A percentile compares a stretch with the other conserved stretches of the same genome.
These are phyloP conservation scores for Huntiella moniliformis DNA, from an alignment of 2,329 filamentous ascomycete genomes.

Conservation along the genomic window DNA sequence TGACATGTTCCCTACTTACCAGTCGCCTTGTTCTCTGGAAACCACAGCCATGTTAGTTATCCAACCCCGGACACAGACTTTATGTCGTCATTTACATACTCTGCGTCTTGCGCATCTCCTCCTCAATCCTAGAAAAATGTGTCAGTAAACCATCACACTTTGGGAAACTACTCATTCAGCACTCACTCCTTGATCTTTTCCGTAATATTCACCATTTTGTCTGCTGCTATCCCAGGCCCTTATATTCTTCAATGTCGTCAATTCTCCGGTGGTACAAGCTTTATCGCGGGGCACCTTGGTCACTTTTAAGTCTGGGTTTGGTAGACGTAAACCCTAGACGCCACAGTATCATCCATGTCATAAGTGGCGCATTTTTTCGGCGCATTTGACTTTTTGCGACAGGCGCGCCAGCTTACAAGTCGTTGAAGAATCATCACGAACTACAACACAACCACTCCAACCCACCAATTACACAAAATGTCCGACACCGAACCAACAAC, in stretches of 20 bases:
- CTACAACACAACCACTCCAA: neutral
- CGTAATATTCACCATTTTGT: conserved; percentile 93
- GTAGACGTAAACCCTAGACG: too few relatives aligned
- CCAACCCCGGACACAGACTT: neutral
- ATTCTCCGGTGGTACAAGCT: too few relatives aligned
- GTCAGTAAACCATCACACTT: too few relatives aligned
- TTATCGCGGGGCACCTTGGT: too few relatives aligned
- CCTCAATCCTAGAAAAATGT: conserved; percentile 62
- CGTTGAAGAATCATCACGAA: conserved; percentile 9
- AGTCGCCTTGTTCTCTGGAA: conserved; percentile 90
- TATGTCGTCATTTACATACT: conserved; percentile 38
- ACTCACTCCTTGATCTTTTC: conserved; percentile 96
- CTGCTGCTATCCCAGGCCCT: conserved; percentile 8
- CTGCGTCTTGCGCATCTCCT: conserved; percentile 98
- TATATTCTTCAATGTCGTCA: neutral
- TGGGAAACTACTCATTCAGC: too few relatives aligned
- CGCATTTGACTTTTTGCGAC: too few relatives aligned
- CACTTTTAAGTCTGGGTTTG: too few relatives aligned
- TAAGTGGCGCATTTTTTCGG: too few relatives aligned
- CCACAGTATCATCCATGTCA: too few relatives aligned
- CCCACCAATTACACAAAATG: neutral
- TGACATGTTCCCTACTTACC: conserved; percentile 36
- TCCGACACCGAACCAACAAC: conserved; percentile 1
- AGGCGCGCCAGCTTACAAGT: too few relatives aligned
- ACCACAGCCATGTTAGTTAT: conserved; percentile 5